A percentile compares a stretch with the other conserved stretches of the same genome.
These are phyloP conservation scores for Cornus suecica DNA, from an alignment of 148 eudicot species.

Conservation along the genomic window DNA sequence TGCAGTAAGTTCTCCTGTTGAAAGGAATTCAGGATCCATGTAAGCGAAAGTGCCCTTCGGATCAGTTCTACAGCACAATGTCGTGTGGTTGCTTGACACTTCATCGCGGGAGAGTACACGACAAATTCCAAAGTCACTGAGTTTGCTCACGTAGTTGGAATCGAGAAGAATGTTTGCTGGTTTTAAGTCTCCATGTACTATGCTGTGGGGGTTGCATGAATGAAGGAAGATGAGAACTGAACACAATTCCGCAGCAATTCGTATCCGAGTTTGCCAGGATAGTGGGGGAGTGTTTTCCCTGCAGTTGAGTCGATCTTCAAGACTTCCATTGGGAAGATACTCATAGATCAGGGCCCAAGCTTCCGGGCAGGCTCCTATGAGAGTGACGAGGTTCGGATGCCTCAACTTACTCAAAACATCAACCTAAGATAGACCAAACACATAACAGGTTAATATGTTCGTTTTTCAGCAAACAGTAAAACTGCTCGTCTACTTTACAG, in stretches of 20 bases:
- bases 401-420: constrained; percentile 72
- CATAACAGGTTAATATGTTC: not conserved
- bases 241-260: constrained; percentile 80
- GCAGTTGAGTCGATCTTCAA: constrained; percentile 81
- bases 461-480: not conserved
- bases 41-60: constrained; percentile 73
- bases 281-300: constrained; percentile 70
- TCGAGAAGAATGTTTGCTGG: constrained; percentile 77
- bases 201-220: constrained; percentile 51
- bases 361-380: constrained; percentile 83
- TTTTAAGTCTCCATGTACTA: constrained; percentile 72
- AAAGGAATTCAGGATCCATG: constrained; percentile 72
- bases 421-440: constrained; percentile 40
- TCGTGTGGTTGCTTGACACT: constrained; percentile 32
- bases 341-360: constrained; percentile 70
- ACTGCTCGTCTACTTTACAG: no score
- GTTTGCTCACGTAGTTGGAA: constrained; percentile 54
- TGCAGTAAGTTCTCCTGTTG: constrained; percentile 65
- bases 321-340: constrained; percentile 85
- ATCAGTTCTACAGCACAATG: constrained; percentile 38
- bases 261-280: constrained; percentile 80
- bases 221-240: constrained; percentile 78
- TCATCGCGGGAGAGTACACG: constrained; percentile 41
- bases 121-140: constrained; percentile 74
- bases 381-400: constrained; percentile 82